Percentiles rank a stretch among this genome's conserved stretches.
These are phyloP conservation scores for Eucalyptus caleyi DNA, from an alignment of 345 rosid genomes.

Conservation along the genomic window DNA sequence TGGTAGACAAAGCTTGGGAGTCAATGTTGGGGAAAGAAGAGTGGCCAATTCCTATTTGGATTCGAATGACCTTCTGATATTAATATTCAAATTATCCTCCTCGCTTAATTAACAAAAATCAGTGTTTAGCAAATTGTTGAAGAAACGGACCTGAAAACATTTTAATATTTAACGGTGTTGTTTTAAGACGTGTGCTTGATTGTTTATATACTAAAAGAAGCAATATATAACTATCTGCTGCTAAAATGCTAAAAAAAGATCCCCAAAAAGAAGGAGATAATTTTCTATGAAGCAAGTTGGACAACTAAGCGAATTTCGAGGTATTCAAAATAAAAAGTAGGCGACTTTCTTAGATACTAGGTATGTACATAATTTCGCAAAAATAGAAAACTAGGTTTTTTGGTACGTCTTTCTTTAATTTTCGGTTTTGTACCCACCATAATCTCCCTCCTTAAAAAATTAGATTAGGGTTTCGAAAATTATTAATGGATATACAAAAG, in stretches of 20 bases:
- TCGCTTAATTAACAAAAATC: background rate
- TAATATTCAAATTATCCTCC: background rate
- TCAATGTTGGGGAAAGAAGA: background rate
- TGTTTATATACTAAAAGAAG: background rate
- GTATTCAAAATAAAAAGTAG: background rate
- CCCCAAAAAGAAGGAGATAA: background rate
- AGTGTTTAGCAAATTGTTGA: background rate
- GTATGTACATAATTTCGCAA: background rate
- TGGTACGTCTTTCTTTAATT: background rate
- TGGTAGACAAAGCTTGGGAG: background rate
- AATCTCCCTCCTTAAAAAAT: background rate
- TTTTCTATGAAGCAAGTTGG: background rate
- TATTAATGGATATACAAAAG: background rate
- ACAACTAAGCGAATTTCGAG: too few relatives aligned
- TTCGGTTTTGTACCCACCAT: too few relatives aligned
- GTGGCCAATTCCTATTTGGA: background rate
- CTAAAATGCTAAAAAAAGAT: background rate
- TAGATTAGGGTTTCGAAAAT: background rate
- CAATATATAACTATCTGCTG: background rate
- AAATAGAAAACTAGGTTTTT: background rate
- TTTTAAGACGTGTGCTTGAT: background rate
- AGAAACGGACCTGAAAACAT: background rate
- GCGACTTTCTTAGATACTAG: background rate
- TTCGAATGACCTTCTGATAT: background rate
- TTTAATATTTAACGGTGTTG: background rate